A percentile compares a stretch with the other conserved stretches of the same genome.
Conservation (phyloP, 352 stramenopile genomes). For the Saprolegnia parasitica region DNA sequence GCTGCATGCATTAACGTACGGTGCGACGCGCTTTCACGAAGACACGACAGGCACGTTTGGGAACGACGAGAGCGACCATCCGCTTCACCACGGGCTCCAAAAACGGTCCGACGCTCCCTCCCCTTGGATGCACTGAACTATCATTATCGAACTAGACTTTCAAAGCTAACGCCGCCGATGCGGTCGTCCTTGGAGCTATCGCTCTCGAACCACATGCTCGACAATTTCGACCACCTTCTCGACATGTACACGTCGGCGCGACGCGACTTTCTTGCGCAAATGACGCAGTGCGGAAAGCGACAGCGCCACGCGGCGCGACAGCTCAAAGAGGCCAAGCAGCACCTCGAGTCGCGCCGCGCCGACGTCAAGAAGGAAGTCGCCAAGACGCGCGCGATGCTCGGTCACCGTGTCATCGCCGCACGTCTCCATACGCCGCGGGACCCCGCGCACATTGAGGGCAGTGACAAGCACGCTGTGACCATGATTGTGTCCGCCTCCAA, state of each 20-base stretch:
- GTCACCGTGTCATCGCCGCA: background rate
- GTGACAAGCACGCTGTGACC: background rate
- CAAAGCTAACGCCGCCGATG: constrained; percentile 16
- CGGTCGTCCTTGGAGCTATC: constrained; percentile 15
- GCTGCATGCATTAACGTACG: constrained; percentile 6
- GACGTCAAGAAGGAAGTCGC: constrained; percentile 9
- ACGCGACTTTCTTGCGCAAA: constrained; percentile 11
- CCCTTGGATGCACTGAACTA: background rate
- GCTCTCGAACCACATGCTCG: constrained; percentile 18
- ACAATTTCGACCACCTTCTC: background rate
- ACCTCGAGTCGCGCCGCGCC: background rate
- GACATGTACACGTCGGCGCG: constrained; percentile 19
- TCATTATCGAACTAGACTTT: background rate
- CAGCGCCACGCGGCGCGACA: background rate
- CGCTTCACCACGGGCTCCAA: constrained; percentile 1
- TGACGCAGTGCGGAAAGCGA: background rate
- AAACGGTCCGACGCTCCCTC: background rate
- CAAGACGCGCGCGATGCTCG: background rate
- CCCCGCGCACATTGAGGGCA: background rate
- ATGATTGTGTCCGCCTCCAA: background rate
- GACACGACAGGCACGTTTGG: constrained; percentile 1
- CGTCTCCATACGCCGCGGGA: background rate
- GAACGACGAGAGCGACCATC: background rate
- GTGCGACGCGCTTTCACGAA: constrained; percentile 5
- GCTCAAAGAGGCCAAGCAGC: background rate